Conservation (phyloP, 2,329 filamentous ascomycete genomes). For the Shiraia sp. region DNA sequence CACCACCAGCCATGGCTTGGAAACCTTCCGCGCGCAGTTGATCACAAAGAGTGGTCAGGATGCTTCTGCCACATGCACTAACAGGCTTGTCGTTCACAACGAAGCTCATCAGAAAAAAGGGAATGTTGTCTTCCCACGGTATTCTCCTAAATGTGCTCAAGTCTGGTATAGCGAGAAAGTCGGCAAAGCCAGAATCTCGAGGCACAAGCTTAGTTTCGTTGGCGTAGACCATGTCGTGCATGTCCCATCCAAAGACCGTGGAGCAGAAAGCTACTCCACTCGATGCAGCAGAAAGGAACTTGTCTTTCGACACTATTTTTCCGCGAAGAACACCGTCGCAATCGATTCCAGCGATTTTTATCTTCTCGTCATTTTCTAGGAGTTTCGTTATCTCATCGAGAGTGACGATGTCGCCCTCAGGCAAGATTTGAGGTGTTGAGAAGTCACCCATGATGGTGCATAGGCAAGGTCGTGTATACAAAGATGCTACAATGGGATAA, state of each 20-base stretch:
- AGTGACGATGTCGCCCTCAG: neutral
- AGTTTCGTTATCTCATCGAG: slow-evolving; percentile 56
- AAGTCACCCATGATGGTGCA: too few species aligned
- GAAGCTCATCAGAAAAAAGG: slow-evolving; percentile 83
- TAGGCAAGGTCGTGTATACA: too few species aligned
- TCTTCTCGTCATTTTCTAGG: slow-evolving; percentile 69
- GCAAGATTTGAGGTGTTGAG: too few species aligned
- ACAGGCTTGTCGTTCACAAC: slow-evolving; percentile 57
- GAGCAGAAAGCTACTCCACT: slow-evolving; percentile 87
- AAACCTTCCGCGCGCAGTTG: neutral
- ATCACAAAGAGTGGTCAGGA: neutral
- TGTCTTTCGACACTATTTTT: slow-evolving; percentile 84
- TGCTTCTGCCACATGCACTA: neutral
- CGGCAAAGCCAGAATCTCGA: slow-evolving; percentile 74
- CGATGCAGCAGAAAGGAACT: slow-evolving; percentile 80
- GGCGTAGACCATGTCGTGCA: slow-evolving; percentile 85
- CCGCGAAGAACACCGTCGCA: slow-evolving; percentile 81
- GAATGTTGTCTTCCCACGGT: slow-evolving; percentile 80
- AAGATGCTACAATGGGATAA: too few species aligned
- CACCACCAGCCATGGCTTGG: neutral
- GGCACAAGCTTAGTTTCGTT: slow-evolving; percentile 80
- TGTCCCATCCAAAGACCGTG: slow-evolving; percentile 90
- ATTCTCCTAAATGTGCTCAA: slow-evolving; percentile 75
- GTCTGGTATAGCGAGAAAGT: slow-evolving; percentile 78
- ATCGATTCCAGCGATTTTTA: slow-evolving; percentile 83